Conservation (phyloP, 2,329 filamentous ascomycete genomes). For the Fusarium nisikadoi region DNA sequence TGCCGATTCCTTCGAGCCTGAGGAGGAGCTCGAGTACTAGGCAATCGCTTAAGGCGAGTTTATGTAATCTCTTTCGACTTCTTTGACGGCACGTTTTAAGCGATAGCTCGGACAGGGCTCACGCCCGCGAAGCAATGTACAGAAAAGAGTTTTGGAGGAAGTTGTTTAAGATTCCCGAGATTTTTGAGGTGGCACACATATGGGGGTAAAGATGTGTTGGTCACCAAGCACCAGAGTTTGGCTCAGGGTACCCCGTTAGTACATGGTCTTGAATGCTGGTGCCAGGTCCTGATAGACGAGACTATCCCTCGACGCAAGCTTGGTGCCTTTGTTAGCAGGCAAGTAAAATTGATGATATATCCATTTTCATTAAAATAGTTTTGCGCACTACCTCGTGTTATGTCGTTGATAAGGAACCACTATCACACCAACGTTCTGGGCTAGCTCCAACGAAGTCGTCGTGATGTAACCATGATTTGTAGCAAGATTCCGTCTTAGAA, state of each 20-base stretch:
- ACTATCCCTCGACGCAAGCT: constrained; percentile 39
- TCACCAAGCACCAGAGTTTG: constrained; percentile 37
- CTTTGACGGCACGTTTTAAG: constrained; percentile 33
- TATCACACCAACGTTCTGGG: neutral
- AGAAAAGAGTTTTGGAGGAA: constrained; percentile 36
- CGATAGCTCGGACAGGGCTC: constrained; percentile 26
- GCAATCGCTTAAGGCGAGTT: constrained; percentile 19
- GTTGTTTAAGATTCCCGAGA: constrained; percentile 46
- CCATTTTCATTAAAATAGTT: constrained; percentile 23
- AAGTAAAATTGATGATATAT: constrained; percentile 50
- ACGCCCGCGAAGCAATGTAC: constrained; percentile 30
- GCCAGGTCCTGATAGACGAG: constrained; percentile 47
- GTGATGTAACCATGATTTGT: neutral
- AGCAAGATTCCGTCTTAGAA: neutral
- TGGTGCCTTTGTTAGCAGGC: constrained; percentile 42
- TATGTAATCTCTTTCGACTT: constrained; percentile 38
- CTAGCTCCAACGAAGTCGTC: neutral
- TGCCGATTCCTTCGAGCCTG: constrained; percentile 73
- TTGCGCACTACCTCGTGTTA: neutral
- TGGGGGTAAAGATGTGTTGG: constrained; percentile 39
- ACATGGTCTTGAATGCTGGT: constrained; percentile 42
- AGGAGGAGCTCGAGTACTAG: constrained; percentile 83
- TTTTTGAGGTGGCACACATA: constrained; percentile 41
- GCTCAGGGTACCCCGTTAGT: constrained; percentile 41
- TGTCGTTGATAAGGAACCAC: neutral